Evolutionary conservation across 495 filamentous ascomycete species (phyloP), one percentile per base, ranked within the genome.

Genomic region (Aspergillus nanangensis): DNA sequence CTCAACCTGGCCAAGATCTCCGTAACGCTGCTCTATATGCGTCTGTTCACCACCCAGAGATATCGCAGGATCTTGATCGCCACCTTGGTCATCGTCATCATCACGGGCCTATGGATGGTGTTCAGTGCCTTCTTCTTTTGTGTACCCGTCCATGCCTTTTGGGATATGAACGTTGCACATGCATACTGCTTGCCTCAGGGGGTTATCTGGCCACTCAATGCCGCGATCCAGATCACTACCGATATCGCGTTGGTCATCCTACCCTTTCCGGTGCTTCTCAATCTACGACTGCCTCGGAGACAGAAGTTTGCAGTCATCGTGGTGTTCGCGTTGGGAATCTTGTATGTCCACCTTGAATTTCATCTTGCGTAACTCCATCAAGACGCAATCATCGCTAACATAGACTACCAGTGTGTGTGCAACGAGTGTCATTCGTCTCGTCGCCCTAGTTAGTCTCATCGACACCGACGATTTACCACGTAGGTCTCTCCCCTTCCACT

Each of bases 191-290:
- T 76, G 3, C 48, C 67, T 3, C 27, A 53, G 17, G 51, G 37
- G 2, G 56, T 65, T 10, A 51, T 74, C 0, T 70, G 78, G 60
- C 65, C 65, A 22, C 48, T 62, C 23, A 74, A 75, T 31, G 62
- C 70, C 1, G 60, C 51, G 0, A 58, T 78, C 17, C 76, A 81
- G 50, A 70, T 77, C 5, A 4, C 61, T 1, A 67, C 64, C 3
- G 75, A 80, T 48, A 9, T 79, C 23, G 41, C 69, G 3, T 72
- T 79, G 21, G 52, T 80, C 32, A 38, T 71, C 21, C 47, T 79
- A 3, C 77, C 77, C 0, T 64, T 80, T 55, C 62, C 62, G 0
- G 46, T 63, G 1, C 38, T 80, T 11, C 61, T 53, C 37, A 53
- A 55, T 22, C 43, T 79, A 14, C 63, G 69, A 3, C 52, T 80